These are phyloP conservation scores for Globisporangium cylindrosporum DNA, from an alignment of 352 stramenopile genomes.

Conservation along the genomic window DNA sequence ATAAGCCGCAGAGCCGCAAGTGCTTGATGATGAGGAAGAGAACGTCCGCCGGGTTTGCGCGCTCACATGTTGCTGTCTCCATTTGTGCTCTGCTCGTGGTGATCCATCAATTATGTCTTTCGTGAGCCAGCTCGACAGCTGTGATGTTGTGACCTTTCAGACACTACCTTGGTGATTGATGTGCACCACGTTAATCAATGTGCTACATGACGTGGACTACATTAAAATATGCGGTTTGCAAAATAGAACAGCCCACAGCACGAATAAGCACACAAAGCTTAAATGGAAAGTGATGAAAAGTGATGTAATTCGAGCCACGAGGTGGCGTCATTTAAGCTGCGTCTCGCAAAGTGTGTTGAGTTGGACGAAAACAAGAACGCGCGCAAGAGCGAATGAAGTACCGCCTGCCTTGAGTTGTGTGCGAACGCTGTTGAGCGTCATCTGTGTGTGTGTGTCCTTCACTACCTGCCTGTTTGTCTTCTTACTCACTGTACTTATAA, in stretches of 20 bases:
- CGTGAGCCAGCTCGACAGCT: not conserved
- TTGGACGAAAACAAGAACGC: not conserved
- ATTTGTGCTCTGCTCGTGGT: not conserved
- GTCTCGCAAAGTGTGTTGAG: not conserved
- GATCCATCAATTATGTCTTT: not conserved
- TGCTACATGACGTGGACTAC: not conserved
- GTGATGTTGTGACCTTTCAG: not conserved
- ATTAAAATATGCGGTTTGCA: not conserved
- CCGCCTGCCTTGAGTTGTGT: not conserved
- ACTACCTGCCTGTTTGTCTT: not conserved
- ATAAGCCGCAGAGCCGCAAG: constrained; percentile 37
- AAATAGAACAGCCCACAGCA: not conserved
- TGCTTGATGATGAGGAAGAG: constrained; percentile 56
- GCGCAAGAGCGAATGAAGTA: not conserved
- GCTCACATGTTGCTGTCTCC: not conserved
- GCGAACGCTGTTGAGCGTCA: not conserved
- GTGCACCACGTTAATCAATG: not conserved
- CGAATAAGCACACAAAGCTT: not conserved
- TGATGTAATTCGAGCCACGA: not conserved
- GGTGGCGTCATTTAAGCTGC: not conserved
- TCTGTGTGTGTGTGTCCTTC: not conserved
- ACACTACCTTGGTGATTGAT: not conserved
- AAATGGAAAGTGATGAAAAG: not conserved
- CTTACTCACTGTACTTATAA: constrained; percentile 10
- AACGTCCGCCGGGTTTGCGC: constrained; percentile 24